These are phyloP conservation scores for Phoenix dactylifera DNA, from an alignment of 176 grass and related monocot genomes.

Conservation along the genomic window DNA sequence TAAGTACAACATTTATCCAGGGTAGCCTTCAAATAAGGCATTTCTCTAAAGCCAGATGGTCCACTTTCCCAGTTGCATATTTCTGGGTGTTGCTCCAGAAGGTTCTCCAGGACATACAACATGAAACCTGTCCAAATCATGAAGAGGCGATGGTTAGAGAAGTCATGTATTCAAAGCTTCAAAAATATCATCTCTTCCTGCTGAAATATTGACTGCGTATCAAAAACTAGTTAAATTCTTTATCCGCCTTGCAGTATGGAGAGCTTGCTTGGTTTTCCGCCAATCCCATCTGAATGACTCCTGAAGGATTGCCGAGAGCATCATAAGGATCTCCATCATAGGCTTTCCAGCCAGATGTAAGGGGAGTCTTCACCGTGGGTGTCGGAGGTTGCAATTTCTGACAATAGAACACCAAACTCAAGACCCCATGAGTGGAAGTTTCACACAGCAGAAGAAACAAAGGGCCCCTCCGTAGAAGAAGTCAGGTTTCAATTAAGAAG, in stretches of 20 bases:
- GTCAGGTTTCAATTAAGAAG: not conserved
- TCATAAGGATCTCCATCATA: constrained; percentile 1
- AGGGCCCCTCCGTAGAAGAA: not conserved
- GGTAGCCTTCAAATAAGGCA: constrained; percentile 90
- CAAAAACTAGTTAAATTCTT: too few species aligned
- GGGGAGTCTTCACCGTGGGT: constrained; percentile 22
- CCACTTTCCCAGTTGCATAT: constrained; percentile 25
- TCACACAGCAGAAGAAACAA: too few species aligned
- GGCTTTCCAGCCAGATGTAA: constrained; percentile 21
- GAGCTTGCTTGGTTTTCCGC: too few species aligned
- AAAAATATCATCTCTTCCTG: too few species aligned
- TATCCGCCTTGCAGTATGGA: too few species aligned
- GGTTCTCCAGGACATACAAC: constrained; percentile 66
- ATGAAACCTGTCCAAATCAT: constrained; percentile 42
- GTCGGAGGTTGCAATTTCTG: constrained; percentile 3
- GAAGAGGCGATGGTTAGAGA: too few species aligned
- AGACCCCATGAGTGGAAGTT: too few species aligned
- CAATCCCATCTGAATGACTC: too few species aligned
- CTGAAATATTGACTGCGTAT: too few species aligned
- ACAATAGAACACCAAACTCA: not conserved
- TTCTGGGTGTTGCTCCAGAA: constrained; percentile 50
- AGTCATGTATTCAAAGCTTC: too few species aligned
- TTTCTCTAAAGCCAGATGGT: constrained; percentile 61
- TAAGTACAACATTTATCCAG: constrained; percentile 32
- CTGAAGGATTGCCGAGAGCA: too few species aligned